These are phyloP conservation scores for Kandelia obovata DNA, from an alignment of 345 rosid genomes.

Conservation along the genomic window DNA sequence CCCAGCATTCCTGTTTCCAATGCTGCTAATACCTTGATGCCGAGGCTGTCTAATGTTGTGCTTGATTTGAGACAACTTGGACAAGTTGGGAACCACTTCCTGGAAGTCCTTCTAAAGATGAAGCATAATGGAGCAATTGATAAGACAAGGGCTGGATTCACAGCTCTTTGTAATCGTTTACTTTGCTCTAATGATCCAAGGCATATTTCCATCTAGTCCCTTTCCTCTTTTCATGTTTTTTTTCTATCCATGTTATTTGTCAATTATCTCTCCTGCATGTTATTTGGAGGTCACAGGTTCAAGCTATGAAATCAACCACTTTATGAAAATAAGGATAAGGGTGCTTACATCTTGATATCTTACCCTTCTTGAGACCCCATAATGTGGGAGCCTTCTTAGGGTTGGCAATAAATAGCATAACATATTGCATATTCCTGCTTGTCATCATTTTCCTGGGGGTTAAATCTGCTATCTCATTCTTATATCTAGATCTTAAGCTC, in stretches of 20 bases:
- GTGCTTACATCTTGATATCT: too few relatives aligned
- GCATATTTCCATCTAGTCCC: conserved; percentile 30
- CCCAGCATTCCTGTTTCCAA: conserved; percentile 29
- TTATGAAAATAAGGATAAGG: too few relatives aligned
- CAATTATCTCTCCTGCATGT: neutral
- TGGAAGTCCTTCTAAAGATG: conserved; percentile 94
- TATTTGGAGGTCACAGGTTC: neutral
- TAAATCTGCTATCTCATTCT: too few relatives aligned
- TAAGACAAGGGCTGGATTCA: conserved; percentile 96
- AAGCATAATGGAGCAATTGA: conserved; percentile 98
- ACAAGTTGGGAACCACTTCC: conserved; percentile 82
- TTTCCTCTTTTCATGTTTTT: neutral
- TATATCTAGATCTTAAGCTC: too few relatives aligned
- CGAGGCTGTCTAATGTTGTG: conserved; percentile 35
- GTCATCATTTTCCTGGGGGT: too few relatives aligned
- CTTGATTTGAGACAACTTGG: conserved; percentile 84
- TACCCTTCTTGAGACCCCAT: too few relatives aligned
- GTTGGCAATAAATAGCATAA: too few relatives aligned
- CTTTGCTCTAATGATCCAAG: conserved; percentile 88
- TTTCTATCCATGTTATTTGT: neutral
- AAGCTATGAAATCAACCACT: too few relatives aligned
- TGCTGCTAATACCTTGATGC: conserved; percentile 27
- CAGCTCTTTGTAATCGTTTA: conserved; percentile 92
- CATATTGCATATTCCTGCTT: too few relatives aligned
- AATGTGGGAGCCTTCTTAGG: too few relatives aligned